Base-by-base conservation (phyloP, 495 filamentous ascomycete genomes). In the Elaphomyces granulatus region DNA sequence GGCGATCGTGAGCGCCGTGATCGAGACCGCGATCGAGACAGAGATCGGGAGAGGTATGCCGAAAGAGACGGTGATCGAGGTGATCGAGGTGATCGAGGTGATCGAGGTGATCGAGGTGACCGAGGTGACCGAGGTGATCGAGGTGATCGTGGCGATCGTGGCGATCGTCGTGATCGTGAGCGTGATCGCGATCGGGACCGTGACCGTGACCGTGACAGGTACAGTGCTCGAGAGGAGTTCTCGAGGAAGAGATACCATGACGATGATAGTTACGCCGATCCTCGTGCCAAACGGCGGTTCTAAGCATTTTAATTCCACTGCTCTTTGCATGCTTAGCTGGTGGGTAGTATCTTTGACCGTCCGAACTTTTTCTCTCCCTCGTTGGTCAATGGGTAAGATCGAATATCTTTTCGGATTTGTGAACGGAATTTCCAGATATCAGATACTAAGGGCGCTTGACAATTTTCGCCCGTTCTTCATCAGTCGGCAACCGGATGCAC, bases 281-380 rank as follows among this genome's bases (percentile, higher is more conserved):
- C 81, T 28, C 74, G 85, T 41, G 81, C 77, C 53, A 72, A 83
- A 51, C 74, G 81, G 58, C 78, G 83, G 51, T 87, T 87, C 65
- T 86, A 67, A 64, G 39, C 38, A 45, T 35, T 54, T 58, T 43
- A 50, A 42, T 44, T 47, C 33, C 40, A 43, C 43, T 49, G 48
- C 42, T 49, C 46, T 40, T 40, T 20, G 42, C 28, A 47, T 48
- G 54, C 56, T 64, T 61, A 66, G 59, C 59, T 62, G 63, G 67
- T 72, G 64, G 66, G 65, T n/a, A n/a, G n/a, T 69, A 64, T 64
- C 48, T 52, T 47, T 58, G 52, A 51, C 56, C 51, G 50, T 47
- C 54, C 49, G 48, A 43, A 50, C 54, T 52, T 61, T 51, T 58
- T 58, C 54, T 59, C 48, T 55, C 50, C 58, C 61, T 68, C 60